A percentile compares a stretch with the other conserved stretches of the same genome.
Conservation (phyloP, 1,139 yeast species). For the Saccharomycopsis hybrid region DNA sequence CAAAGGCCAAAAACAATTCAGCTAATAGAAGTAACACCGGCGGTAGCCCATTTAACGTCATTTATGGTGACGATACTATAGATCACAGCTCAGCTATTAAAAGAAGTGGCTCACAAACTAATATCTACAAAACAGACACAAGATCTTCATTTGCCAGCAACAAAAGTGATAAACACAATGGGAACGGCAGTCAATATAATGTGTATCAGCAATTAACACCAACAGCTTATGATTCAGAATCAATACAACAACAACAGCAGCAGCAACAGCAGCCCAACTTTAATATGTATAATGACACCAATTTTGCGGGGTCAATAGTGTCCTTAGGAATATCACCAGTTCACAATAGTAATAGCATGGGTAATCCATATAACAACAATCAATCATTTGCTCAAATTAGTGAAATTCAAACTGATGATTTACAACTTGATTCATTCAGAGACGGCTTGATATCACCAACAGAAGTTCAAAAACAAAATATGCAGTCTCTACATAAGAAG, state of each 20-base stretch:
- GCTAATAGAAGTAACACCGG: background rate
- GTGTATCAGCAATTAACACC: conserved; percentile 1
- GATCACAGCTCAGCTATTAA: background rate
- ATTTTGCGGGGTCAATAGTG: conserved; percentile 5
- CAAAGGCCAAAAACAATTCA: background rate
- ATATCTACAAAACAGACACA: conserved; percentile 10
- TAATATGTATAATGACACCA: conserved; percentile 6
- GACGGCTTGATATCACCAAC: conserved; percentile 18
- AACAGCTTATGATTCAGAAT: conserved; percentile 1
- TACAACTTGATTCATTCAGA: conserved; percentile 8
- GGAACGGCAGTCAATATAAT: background rate
- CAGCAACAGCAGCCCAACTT: background rate
- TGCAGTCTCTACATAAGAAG: conserved; percentile 8
- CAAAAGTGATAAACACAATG: background rate
- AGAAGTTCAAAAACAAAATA: conserved; percentile 13
- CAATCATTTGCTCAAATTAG: background rate
- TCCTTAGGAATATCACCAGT: background rate
- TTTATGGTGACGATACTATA: conserved; percentile 13
- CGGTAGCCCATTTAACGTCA: conserved; percentile 16
- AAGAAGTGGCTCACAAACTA: background rate
- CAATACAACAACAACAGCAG: background rate
- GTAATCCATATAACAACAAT: too few relatives aligned
- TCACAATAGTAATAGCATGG: background rate
- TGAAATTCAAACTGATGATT: background rate
- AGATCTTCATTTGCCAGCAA: conserved; percentile 10